phyloP scores from a whole-genome alignment of 768 basidiomycete species.

The Lactarius quietus region DNA sequence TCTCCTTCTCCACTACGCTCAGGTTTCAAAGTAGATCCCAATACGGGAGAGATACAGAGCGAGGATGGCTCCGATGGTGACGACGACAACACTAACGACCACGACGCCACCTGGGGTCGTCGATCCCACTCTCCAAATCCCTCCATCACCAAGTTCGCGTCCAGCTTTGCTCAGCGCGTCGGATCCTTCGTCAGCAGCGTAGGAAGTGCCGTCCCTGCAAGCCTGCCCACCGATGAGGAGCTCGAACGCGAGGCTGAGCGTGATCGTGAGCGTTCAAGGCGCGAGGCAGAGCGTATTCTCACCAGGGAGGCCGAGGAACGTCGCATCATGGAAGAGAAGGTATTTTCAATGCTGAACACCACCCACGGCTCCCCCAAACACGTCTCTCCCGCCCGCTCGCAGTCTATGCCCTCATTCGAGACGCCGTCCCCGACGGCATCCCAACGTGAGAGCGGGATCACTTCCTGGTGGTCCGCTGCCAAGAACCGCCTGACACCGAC shows the following conservation, averaged over 20 bases:
- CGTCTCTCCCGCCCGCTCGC: constrained; percentile 60
- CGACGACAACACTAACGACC: constrained; percentile 42
- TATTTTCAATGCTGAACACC: constrained; percentile 69
- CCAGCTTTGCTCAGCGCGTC: constrained; percentile 73
- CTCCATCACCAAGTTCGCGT: constrained; percentile 69
- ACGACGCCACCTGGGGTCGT: constrained; percentile 39
- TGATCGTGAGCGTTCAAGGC: constrained; percentile 70
- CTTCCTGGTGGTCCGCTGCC: constrained; percentile 66
- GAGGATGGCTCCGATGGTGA: constrained; percentile 50
- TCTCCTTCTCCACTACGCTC: constrained; percentile 75
- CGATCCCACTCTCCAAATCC: constrained; percentile 62
- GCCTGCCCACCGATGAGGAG: constrained; percentile 66
- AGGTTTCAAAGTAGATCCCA: constrained; percentile 52
- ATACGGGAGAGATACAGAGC: constrained; percentile 42
- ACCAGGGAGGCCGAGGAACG: constrained; percentile 68
- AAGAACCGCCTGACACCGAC: constrained; percentile 76
- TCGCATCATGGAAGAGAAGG: constrained; percentile 64
- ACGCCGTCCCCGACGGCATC: constrained; percentile 57
- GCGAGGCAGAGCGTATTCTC: constrained; percentile 76
- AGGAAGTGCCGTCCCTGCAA: constrained; percentile 34
- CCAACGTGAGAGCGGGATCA: constrained; percentile 49
- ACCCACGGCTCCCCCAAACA: constrained; percentile 37
- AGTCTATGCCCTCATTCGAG: constrained; percentile 39
- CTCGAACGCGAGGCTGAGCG: constrained; percentile 76
- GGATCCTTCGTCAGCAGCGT: constrained; percentile 59